These are phyloP conservation scores for Panicum miliaceum DNA, from an alignment of 176 grass and related monocot species.

Conservation along the genomic window DNA sequence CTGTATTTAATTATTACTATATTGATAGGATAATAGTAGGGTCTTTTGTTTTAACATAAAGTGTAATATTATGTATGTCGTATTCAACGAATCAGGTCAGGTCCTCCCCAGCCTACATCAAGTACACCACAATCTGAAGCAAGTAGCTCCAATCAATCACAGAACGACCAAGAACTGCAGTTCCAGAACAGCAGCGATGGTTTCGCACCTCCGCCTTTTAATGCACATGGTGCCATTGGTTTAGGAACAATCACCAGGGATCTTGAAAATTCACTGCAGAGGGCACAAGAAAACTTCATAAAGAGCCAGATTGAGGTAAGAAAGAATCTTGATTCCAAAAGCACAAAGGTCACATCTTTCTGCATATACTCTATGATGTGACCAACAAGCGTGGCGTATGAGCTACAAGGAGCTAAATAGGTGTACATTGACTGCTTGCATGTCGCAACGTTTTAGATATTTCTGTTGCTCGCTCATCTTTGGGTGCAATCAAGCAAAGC, in stretches of 20 bases:
- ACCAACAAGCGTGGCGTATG: constrained; percentile 7
- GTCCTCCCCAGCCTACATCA: constrained; percentile 33
- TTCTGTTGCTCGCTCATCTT: background rate
- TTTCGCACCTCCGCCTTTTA: constrained; percentile 35
- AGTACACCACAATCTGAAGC: constrained; percentile 43
- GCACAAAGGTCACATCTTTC: background rate
- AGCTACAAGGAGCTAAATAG: constrained; percentile 13
- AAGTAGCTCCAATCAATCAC: constrained; percentile 53
- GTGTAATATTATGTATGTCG: background rate
- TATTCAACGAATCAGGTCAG: constrained; percentile 47
- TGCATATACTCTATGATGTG: background rate
- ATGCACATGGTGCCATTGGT: constrained; percentile 28
- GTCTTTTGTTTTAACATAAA: background rate
- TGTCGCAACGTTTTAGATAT: background rate
- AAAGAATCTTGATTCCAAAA: constrained; percentile 26
- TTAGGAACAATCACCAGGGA: constrained; percentile 7
- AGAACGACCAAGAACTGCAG: constrained; percentile 11
- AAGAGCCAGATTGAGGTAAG: constrained; percentile 67
- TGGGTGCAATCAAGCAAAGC: too few relatives aligned
- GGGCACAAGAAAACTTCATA: constrained; percentile 54
- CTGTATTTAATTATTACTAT: background rate
- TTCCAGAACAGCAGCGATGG: constrained; percentile 9
- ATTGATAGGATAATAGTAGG: background rate
- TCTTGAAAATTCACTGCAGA: constrained; percentile 51
- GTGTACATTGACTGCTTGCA: background rate